Evolutionary conservation across 352 stramenopile genomes (phyloP).

Genomic region (Phytopythium montanum): DNA sequence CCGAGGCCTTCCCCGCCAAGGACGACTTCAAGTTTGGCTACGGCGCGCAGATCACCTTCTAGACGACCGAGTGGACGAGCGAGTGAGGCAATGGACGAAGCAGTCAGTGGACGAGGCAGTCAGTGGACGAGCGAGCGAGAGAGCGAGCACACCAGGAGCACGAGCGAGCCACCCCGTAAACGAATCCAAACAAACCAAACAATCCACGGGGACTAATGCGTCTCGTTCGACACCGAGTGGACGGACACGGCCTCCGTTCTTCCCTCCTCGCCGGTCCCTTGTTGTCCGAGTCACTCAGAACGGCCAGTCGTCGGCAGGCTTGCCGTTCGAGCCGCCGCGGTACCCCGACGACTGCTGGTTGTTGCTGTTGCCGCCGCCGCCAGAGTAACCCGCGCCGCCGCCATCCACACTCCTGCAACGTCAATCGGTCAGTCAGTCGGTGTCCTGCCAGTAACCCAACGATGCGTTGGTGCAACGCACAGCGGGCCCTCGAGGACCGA

Average conservation of each 20-base stretch:
- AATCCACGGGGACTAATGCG: not conserved
- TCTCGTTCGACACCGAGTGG: no score
- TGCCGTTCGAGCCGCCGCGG: constrained; percentile 27
- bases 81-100: constrained; percentile 15
- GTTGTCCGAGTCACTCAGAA: constrained; percentile 17
- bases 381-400: constrained; percentile 17
- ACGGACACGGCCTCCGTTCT: no score
- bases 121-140: constrained; percentile 18
- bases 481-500: constrained; percentile 62
- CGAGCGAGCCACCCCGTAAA: constrained; percentile 8
- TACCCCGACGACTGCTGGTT: constrained; percentile 28
- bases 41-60: constrained; percentile 86
- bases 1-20: constrained; percentile 82
- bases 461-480: constrained; percentile 30
- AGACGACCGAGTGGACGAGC: constrained; percentile 33
- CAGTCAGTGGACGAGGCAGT: constrained; percentile 15
- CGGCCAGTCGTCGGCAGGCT: constrained; percentile 66
- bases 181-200: constrained; percentile 3
- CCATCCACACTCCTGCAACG: constrained; percentile 45
- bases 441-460: not conserved
- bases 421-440: not conserved
- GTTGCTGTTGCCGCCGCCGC: constrained; percentile 21
- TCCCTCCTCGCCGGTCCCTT: no score
- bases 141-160: constrained; percentile 12
- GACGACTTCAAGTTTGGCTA: constrained; percentile 92